A percentile compares a stretch with the other conserved stretches of the same genome.
phyloP scores from a whole-genome alignment of 106 monocot genomes.

The Apostasia shenzhenica region DNA sequence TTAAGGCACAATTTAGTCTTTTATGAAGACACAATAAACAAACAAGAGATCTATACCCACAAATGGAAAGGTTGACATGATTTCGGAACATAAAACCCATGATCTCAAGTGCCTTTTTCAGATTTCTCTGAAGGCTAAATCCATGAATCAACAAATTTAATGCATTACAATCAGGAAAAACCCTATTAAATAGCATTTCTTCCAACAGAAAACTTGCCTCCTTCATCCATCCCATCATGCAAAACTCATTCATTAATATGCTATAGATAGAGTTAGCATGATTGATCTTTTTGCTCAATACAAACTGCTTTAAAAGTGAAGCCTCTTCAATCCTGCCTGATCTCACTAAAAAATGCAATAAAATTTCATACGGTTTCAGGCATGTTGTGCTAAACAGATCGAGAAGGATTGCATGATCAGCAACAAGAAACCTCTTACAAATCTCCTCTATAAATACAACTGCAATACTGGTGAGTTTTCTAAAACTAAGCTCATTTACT shows the following conservation, averaged over 20 bases:
- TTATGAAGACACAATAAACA: conserved; percentile 22
- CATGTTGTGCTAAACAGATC: conserved; percentile 25
- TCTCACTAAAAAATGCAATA: conserved; percentile 28
- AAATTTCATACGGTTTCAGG: conserved; percentile 18
- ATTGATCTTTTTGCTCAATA: conserved; percentile 12
- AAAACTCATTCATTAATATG: conserved; percentile 35
- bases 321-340: conserved; percentile 24
- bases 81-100: conserved; percentile 54
- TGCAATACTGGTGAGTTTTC: conserved; percentile 29
- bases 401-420: conserved; percentile 21
- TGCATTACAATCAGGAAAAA: conserved; percentile 25
- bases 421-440: conserved; percentile 14
- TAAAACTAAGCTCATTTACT: conserved; percentile 35
- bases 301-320: conserved; percentile 31
- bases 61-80: conserved; percentile 25
- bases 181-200: conserved; percentile 26
- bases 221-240: conserved; percentile 27
- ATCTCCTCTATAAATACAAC: conserved; percentile 42
- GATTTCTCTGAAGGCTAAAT: conserved; percentile 33
- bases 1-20: conserved; percentile 21
- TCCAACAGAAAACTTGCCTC: conserved; percentile 37
- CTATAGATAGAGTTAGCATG: conserved; percentile 14
- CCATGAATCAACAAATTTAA: conserved; percentile 52
- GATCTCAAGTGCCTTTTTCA: conserved; percentile 36
- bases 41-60: conserved; percentile 51